Conservation (phyloP, 495 filamentous ascomycete species). For the Penicillium egyptiacum region DNA sequence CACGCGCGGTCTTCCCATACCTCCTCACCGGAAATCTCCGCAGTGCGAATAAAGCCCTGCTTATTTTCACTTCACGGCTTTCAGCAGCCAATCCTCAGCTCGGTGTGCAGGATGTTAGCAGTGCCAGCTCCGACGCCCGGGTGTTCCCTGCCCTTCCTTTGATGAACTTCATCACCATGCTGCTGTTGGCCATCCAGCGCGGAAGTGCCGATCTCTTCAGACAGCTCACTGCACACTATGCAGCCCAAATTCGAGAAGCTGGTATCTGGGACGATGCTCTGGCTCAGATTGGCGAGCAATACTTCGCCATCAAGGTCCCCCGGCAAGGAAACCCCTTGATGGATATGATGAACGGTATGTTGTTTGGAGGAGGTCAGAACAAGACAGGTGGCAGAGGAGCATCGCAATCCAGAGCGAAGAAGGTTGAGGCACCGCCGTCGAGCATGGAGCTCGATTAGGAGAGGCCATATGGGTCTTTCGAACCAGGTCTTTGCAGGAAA, state of each 20-base stretch:
- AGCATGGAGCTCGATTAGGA: slow-evolving; percentile 56
- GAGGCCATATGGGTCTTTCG: background rate
- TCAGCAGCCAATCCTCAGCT: slow-evolving; percentile 66
- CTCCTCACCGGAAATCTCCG: slow-evolving; percentile 87
- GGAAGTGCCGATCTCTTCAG: slow-evolving; percentile 79
- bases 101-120: slow-evolving; percentile 77
- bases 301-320: slow-evolving; percentile 91
- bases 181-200: slow-evolving; percentile 80
- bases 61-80: slow-evolving; percentile 75
- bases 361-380: slow-evolving; percentile 65
- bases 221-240: slow-evolving; percentile 79
- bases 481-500: slow-evolving; percentile 2
- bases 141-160: slow-evolving; percentile 84
- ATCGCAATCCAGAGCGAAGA: slow-evolving; percentile 40
- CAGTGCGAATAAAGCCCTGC: slow-evolving; percentile 77
- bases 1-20: slow-evolving; percentile 88
- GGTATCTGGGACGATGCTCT: slow-evolving; percentile 79
- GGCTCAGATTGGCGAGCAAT: slow-evolving; percentile 89
- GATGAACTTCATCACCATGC: slow-evolving; percentile 85
- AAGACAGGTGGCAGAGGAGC: slow-evolving; percentile 45
- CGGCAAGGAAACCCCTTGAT: slow-evolving; percentile 84
- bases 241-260: slow-evolving; percentile 69
- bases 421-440: slow-evolving; percentile 49
- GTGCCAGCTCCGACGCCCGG: slow-evolving; percentile 67
- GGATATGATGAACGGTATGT: slow-evolving; percentile 96